A percentile compares a stretch with the other conserved stretches of the same genome.
Evolutionary conservation across 2,329 filamentous ascomycete species (phyloP).

Genomic region (Cryphonectria nitschkei): DNA sequence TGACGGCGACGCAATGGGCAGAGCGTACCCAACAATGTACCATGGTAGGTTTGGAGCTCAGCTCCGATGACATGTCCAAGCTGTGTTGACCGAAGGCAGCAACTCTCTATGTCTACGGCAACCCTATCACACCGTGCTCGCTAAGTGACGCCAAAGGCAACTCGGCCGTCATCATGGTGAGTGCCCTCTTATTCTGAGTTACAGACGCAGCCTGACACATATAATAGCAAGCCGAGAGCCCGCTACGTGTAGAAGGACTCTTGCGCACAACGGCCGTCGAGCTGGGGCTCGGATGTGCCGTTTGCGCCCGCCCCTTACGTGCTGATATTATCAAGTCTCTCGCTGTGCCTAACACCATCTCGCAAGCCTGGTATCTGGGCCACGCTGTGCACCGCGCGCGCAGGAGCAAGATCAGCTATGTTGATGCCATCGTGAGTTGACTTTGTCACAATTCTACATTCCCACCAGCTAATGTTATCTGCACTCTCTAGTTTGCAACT

Average conservation of each 20-base stretch:
- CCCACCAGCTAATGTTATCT: background rate
- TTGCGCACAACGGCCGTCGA: slow-evolving; percentile 43
- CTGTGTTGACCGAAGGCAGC: slow-evolving; percentile 31
- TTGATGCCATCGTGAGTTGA: slow-evolving; percentile 34
- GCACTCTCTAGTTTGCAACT: slow-evolving; percentile 15
- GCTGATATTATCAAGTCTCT: slow-evolving; percentile 40
- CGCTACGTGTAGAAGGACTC: slow-evolving; percentile 41
- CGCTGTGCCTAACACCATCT: slow-evolving; percentile 40
- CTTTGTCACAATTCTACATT: background rate
- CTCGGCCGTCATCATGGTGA: slow-evolving; percentile 39
- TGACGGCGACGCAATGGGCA: slow-evolving; percentile 44
- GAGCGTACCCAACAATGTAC: slow-evolving; percentile 45
- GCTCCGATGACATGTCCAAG: too few species aligned
- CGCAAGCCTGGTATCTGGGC: slow-evolving; percentile 41
- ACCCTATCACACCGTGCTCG: slow-evolving; percentile 42
- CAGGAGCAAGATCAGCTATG: slow-evolving; percentile 35
- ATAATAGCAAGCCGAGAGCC: slow-evolving; percentile 40
- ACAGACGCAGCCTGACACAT: background rate
- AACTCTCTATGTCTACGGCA: slow-evolving; percentile 44
- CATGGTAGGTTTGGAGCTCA: slow-evolving; percentile 34
- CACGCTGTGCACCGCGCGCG: slow-evolving; percentile 39
- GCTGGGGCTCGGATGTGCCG: slow-evolving; percentile 43
- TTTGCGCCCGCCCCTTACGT: slow-evolving; percentile 40
- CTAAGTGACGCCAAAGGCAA: slow-evolving; percentile 45
- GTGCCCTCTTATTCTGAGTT: slow-evolving; percentile 1